Conservation (phyloP, 352 stramenopile species). For the Pilasporangium apinafurcum region DNA sequence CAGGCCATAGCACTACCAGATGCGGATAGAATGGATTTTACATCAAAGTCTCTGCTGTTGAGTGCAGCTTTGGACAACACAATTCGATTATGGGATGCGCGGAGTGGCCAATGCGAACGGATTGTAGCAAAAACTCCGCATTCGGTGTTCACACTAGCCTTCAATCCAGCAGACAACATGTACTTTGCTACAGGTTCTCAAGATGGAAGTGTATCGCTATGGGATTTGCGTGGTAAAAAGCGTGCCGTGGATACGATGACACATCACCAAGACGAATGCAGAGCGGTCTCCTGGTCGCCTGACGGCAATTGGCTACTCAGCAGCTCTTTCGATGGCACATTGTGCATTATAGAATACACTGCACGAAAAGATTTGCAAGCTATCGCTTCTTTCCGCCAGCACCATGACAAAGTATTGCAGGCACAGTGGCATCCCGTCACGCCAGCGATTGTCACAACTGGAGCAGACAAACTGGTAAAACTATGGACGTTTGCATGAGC, state of each 20-base stretch:
- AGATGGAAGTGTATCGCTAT: conserved; percentile 52
- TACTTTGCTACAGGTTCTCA: conserved; percentile 46
- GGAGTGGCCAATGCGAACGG: conserved; percentile 36
- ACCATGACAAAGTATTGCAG: conserved; percentile 65
- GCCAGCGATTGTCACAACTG: conserved; percentile 51
- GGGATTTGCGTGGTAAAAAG: conserved; percentile 40
- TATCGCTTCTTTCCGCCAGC: conserved; percentile 47
- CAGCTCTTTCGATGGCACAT: conserved; percentile 51
- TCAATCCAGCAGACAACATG: conserved; percentile 23
- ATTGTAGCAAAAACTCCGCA: conserved; percentile 29
- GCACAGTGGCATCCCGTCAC: conserved; percentile 49
- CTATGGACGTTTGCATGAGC: conserved; percentile 43
- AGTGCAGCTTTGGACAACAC: conserved; percentile 52
- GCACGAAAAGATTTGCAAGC: conserved; percentile 7
- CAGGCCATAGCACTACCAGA: conserved; percentile 30
- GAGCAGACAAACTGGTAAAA: conserved; percentile 62
- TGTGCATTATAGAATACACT: conserved; percentile 24
- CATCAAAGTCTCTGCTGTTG: conserved; percentile 14
- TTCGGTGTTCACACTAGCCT: conserved; percentile 33
- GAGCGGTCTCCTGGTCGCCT: conserved; percentile 53
- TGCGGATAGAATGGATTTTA: not conserved
- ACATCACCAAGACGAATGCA: conserved; percentile 51
- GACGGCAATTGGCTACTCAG: conserved; percentile 53
- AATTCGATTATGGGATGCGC: conserved; percentile 64
- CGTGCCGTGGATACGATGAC: conserved; percentile 18